phyloP scores from a whole-genome alignment of 495 filamentous ascomycete genomes.

The Tuber melanosporum region DNA sequence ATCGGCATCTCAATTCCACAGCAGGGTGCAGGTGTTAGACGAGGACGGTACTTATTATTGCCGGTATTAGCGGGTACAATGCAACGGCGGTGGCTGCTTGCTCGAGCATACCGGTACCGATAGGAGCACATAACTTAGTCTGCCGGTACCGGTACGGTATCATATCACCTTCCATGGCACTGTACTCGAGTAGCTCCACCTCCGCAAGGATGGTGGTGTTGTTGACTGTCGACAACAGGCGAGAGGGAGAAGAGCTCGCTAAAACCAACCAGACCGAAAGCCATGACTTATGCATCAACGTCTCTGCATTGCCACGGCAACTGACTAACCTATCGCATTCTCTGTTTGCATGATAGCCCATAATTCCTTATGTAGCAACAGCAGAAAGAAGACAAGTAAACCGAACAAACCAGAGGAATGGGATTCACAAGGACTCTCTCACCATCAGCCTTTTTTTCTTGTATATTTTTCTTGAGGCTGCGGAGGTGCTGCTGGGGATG shows the following conservation, averaged over 20 bases:
- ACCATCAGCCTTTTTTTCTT: not conserved
- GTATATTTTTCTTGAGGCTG: not conserved
- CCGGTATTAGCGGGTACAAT: not conserved
- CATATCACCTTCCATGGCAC: not conserved
- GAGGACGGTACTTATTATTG: not conserved
- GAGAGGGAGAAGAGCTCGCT: not conserved
- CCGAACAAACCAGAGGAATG: conserved; percentile 2
- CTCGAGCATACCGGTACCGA: not conserved
- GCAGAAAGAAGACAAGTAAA: not conserved
- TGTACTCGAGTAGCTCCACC: not conserved
- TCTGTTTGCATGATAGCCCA: not conserved
- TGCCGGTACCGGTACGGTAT: not conserved
- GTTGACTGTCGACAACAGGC: not conserved
- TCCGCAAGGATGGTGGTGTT: not conserved
- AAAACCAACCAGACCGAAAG: not conserved
- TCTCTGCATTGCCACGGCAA: conserved; percentile 4
- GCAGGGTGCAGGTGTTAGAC: not conserved
- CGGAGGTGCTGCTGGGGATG: not conserved
- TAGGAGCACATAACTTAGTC: not conserved
- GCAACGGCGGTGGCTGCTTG: not conserved
- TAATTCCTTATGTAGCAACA: not conserved
- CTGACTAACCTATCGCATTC: not conserved
- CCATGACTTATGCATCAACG: not conserved
- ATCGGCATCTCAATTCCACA: not conserved
- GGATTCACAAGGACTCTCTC: not conserved